Base-by-base conservation (phyloP, 2,329 filamentous ascomycete genomes). In the Dothideomycetes sp. region DNA sequence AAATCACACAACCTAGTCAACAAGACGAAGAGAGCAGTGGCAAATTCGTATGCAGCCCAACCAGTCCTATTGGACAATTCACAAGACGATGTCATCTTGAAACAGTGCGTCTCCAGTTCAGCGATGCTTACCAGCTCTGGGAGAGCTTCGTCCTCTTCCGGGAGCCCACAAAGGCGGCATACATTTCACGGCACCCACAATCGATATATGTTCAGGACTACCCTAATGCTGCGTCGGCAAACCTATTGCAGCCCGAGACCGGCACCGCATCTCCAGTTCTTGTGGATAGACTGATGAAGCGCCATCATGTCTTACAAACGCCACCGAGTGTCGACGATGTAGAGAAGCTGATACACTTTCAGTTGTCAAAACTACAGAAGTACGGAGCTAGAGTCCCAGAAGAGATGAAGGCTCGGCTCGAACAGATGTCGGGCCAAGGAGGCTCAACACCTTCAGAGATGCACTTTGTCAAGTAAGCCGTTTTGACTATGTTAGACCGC, bases 311-410 rank as follows among this genome's bases (percentile, higher is more conserved):
- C 12, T 27, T 27, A 7, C 37, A 57, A 3, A 58, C 61, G 24
- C 57, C 59, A 19, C 70, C 84, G 40, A 91, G 85, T 58, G 78
- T 77, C 0, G 80, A 89, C 49, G 86, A 94, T 53, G 69, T 91
- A 5, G 84, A 93, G 55, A 75, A 75, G 19, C 65, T 95, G 19
- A 64, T 96, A 15, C 85, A 93, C 49, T 93, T 91, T 50, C 88
- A 94, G 54, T 80, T 96, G 29, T 80, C 84, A 47, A 79, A 86
- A 57, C 77, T 95, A 64, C 88, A 95, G 57, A 84, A 77, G 56
- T 75, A 82, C 48, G 89, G 89, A 8, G 81, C 75, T 43, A 74
- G 89, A 50, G 75, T 95, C 31, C 83, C 89, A 0, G 64, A 78
- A 12, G 77, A 79, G 38, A 78, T 94, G 59, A 79, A 77, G 41